Base-by-base conservation (phyloP, 352 stramenopile species). In the Pythium monospermum region DNA sequence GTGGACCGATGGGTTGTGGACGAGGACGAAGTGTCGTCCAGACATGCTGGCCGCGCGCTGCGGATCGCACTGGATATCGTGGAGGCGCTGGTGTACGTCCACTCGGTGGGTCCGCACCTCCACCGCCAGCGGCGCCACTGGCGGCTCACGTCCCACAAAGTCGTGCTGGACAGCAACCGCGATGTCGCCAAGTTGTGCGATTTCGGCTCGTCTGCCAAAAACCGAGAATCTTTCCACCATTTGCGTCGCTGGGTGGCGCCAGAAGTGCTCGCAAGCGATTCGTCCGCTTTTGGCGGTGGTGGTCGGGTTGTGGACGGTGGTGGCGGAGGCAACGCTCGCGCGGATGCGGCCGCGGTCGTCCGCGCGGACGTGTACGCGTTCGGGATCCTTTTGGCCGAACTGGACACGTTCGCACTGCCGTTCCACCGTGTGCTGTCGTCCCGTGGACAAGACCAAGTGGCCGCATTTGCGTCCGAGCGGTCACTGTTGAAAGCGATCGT, bases 361-460 rank as follows among this genome's bases (percentile, higher is more conserved):
- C 3, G 59, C 1, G 68, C 70, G 4, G 73, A 84, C 22, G 72
- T 81, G 21, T 82, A 76, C 57, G 75, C 70, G 8, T 76, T 82
- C 13, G 68, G 69, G 4, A 64, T 62, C 3, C 22, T 79, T 10
- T 56, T 84, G 2, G 66, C 63, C 5, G 73, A 81, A 36, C 47
- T 84, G 7, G 73, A 81, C 39, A 77, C 69, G 10, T 73, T 79
- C 51, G 57, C 59, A 35, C 66, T 73, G 18, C 68, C 70, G 4
- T 84, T 79, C 51, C 63, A 69, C 33, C 4, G 30, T 44, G 10
- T 48, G 49, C 8, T 51, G 46, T 1, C 32, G 32, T 50, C 1
- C 58, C 53, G 8, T 60, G 58, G 0, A 35, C 30, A 35, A 13
- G 7, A 8, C 7, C 30, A 8, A 13, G 7, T 32, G 76, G 38